These are phyloP conservation scores for Geosmithia flava DNA, from an alignment of 2,329 filamentous ascomycete genomes.

Conservation along the genomic window DNA sequence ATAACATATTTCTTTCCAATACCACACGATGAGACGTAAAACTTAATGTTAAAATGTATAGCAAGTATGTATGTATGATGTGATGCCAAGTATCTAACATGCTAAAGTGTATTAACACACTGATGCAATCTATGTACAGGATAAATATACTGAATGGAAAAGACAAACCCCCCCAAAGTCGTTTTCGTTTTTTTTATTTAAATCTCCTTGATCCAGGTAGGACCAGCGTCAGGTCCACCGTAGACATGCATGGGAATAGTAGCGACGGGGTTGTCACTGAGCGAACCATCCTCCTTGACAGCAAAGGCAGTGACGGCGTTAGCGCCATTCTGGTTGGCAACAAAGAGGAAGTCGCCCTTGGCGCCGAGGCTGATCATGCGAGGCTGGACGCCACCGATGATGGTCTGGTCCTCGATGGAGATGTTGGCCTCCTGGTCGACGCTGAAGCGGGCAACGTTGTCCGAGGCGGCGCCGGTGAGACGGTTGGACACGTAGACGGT, in stretches of 20 bases:
- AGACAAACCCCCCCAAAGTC: too few species aligned
- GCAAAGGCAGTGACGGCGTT: constrained; percentile 25
- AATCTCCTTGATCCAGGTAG: constrained; percentile 4
- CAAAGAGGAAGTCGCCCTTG: constrained; percentile 25
- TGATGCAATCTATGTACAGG: too few species aligned
- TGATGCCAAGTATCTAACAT: too few species aligned
- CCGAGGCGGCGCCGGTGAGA: constrained; percentile 27
- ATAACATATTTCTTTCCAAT: too few species aligned
- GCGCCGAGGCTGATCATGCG: constrained; percentile 32
- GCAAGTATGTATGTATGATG: too few species aligned
- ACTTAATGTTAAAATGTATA: too few species aligned
- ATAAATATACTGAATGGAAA: too few species aligned
- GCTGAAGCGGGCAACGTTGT: constrained; percentile 35
- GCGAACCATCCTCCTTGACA: constrained; percentile 15
- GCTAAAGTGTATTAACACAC: too few species aligned
- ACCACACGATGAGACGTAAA: too few species aligned
- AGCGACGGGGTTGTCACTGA: constrained; percentile 14
- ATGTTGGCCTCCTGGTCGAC: constrained; percentile 14
- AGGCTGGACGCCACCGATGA: constrained; percentile 23
- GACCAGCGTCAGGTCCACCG: constrained; percentile 10
- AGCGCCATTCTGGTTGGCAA: constrained; percentile 32
- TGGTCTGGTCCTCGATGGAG: constrained; percentile 17
- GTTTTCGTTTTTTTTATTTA: too few species aligned
- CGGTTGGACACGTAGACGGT: constrained; percentile 41
- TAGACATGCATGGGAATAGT: constrained; percentile 13